These are phyloP conservation scores for Trametes sanguinea DNA, from an alignment of 768 basidiomycete species.

Conservation along the genomic window DNA sequence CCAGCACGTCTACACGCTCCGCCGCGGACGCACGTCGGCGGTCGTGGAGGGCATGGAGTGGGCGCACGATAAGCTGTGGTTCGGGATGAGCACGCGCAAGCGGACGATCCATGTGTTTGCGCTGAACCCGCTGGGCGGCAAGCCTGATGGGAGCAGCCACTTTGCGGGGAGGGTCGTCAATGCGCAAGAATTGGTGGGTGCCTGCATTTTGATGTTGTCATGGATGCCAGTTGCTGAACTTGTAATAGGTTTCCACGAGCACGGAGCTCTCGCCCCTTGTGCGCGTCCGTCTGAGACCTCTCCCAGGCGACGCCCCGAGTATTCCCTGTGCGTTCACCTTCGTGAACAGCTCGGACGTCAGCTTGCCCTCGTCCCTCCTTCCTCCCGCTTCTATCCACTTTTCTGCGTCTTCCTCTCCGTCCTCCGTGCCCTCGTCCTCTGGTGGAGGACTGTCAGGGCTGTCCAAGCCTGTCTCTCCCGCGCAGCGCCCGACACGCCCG, in stretches of 20 bases:
- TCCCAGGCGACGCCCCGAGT: constrained; percentile 31
- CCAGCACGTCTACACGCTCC: constrained; percentile 67
- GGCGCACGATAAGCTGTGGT: constrained; percentile 64
- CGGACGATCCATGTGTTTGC: constrained; percentile 73
- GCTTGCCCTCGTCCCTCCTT: constrained; percentile 44
- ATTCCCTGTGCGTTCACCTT: constrained; percentile 59
- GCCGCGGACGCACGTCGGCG: constrained; percentile 71
- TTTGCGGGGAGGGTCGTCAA: constrained; percentile 60
- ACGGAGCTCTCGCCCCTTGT: constrained; percentile 59
- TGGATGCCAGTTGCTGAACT: background rate
- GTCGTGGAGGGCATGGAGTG: constrained; percentile 57
- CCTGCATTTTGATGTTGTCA: background rate
- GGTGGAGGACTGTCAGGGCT: constrained; percentile 16
- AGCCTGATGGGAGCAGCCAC: constrained; percentile 62
- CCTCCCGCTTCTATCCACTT: constrained; percentile 32
- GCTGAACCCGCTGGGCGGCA: constrained; percentile 75
- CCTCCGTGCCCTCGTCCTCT: constrained; percentile 31
- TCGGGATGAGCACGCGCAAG: constrained; percentile 65
- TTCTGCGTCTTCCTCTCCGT: constrained; percentile 33
- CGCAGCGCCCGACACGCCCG: constrained; percentile 33
- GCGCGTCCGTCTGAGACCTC: constrained; percentile 43
- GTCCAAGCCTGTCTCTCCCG: constrained; percentile 33
- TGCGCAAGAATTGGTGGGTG: constrained; percentile 47
- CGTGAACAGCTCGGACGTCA: constrained; percentile 38
- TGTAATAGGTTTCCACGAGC: constrained; percentile 48